These are phyloP conservation scores for Mimosa bimucronata DNA, from an alignment of 306 rosid species.

Conservation along the genomic window DNA sequence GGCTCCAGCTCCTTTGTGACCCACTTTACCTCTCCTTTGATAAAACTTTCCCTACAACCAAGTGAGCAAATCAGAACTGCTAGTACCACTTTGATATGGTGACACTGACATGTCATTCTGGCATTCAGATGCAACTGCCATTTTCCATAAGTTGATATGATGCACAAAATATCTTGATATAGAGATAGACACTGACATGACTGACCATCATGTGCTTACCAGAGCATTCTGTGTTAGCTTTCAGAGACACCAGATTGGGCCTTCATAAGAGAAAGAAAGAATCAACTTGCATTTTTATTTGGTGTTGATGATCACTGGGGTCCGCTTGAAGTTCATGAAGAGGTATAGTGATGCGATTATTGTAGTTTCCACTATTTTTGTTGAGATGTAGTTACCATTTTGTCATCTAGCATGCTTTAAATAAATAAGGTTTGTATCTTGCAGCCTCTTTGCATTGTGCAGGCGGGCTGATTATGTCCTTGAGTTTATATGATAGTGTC, in stretches of 20 bases:
- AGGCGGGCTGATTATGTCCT: constrained; percentile 24
- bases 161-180: background rate
- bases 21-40: background rate
- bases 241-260: constrained; percentile 84
- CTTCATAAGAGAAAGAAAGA: constrained; percentile 66
- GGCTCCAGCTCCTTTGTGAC: background rate
- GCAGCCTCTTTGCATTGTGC: constrained; percentile 5
- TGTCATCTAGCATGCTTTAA: background rate
- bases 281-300: constrained; percentile 72
- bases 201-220: constrained; percentile 46
- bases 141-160: constrained; percentile 1
- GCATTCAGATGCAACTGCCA: constrained; percentile 12
- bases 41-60: background rate
- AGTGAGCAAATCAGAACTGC: background rate
- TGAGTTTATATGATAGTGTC: background rate
- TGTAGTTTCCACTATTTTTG: constrained; percentile 8
- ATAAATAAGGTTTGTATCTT: background rate
- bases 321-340: constrained; percentile 79
- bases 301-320: constrained; percentile 93
- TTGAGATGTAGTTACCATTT: background rate
- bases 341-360: constrained; percentile 50
- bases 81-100: constrained; percentile 3
- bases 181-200: background rate
- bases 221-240: constrained; percentile 55
- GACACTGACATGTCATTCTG: constrained; percentile 4